These are phyloP conservation scores for Solanum gracilifrons DNA, from an alignment of 257 asterid genomes.

Conservation along the genomic window DNA sequence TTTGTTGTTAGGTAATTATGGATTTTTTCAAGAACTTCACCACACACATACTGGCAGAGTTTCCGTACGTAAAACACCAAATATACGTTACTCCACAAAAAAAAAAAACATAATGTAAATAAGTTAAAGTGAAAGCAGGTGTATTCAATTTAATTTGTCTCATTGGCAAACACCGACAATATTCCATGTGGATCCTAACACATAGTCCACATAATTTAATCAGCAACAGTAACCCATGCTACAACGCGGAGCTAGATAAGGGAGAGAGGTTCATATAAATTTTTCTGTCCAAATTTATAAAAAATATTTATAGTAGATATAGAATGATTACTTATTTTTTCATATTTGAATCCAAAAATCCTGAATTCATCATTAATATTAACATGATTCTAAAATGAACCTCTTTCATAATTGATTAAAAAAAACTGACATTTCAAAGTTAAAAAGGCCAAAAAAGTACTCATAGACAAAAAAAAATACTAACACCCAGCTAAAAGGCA, in stretches of 20 bases:
- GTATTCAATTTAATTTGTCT: not conserved
- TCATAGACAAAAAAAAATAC: too few relatives aligned
- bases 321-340: fast-evolving
- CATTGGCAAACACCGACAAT: not conserved
- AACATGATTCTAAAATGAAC: too few relatives aligned
- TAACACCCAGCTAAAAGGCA: too few relatives aligned
- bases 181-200: not conserved
- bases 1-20: not conserved
- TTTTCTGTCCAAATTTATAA: too few relatives aligned
- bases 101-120: not conserved
- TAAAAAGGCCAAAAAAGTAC: too few relatives aligned
- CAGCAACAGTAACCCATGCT: not conserved
- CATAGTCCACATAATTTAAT: not conserved
- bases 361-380: too few relatives aligned
- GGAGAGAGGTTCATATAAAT: too few relatives aligned
- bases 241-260: fast-evolving
- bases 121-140: not conserved
- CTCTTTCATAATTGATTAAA: too few relatives aligned
- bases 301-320: too few relatives aligned
- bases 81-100: not conserved
- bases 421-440: too few relatives aligned
- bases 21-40: not conserved
- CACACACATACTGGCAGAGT: not conserved
- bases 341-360: too few relatives aligned
- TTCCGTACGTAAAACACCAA: not conserved